Base-by-base conservation (phyloP, 2,329 filamentous ascomycete species). In the Phaeosphaeriaceae sp. region DNA sequence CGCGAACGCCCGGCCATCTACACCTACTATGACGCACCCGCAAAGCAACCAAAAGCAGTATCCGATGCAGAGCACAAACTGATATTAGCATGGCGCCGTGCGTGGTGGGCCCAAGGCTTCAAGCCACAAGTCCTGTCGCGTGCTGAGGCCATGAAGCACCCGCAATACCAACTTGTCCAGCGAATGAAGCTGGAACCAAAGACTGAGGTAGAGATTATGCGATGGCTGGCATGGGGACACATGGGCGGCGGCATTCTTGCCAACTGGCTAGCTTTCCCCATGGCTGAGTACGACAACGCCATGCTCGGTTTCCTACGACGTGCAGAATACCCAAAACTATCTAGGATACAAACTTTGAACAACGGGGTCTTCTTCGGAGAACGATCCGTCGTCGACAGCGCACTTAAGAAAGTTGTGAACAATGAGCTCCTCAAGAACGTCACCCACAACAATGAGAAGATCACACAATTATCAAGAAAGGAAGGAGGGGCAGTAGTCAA, bases 51-150 rank as follows among this genome's bases (percentile, higher is more conserved):
- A 26, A 79, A 82, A 40, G 82, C 82, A 15, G 81, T 83, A 42
- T 83, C 83, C 61, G 83, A 88, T 51, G 89, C 90, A 3, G 90
- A 97, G 70, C 87, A 87, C 66, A 83, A 87, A 50, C 76, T 97
- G 50, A 80, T 97, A 40, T 77, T 96, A 48, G 88, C 89, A 44
- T 97, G 94, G 94, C 84, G 92, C 52, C 84, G 91, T 37, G 92
- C 93, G 2, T 97, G 93, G 92, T 97, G 91, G 90, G 91, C 92
- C 0, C 86, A 95, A 64, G 94, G 93, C 9, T 97, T 97, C 76
- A 86, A 82, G 54, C 93, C 94, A 0, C 81, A 94, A 6, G 88
- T 97, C 33, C 75, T 97, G 47, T 87, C 89, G 42, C 83, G 85
- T 13, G 85, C 83, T 1, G 93, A 97, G 69, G 92, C 92, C 15